phyloP scores from a whole-genome alignment of 352 stramenopile species.

The Phytophthora melonis region DNA sequence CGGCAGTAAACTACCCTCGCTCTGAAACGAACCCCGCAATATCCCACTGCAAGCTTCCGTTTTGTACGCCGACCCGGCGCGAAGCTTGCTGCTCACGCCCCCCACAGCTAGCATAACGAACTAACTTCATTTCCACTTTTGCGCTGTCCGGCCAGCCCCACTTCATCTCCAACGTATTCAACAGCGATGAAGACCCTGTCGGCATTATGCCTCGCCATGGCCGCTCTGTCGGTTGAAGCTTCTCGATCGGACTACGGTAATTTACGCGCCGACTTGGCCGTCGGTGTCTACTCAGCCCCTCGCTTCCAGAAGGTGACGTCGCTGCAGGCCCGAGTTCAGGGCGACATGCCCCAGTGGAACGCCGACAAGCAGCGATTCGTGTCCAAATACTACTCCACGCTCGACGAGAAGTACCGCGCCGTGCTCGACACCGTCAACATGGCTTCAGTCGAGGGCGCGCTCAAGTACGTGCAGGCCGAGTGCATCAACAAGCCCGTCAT shows the following conservation, averaged over 20 bases:
- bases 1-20: conserved; percentile 8
- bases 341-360: conserved; percentile 54
- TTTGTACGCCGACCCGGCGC: background rate
- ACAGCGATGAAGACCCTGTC: conserved; percentile 29
- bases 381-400: conserved; percentile 47
- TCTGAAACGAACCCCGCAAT: conserved; percentile 26
- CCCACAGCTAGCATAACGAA: background rate
- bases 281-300: background rate
- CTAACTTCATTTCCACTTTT: conserved; percentile 27
- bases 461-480: conserved; percentile 74
- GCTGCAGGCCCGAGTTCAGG: conserved; percentile 65
- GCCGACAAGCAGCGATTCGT: conserved; percentile 43
- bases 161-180: background rate
- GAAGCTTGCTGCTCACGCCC: background rate
- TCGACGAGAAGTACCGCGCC: conserved; percentile 53
- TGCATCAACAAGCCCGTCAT: conserved; percentile 60
- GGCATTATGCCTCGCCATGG: conserved; percentile 4
- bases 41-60: background rate
- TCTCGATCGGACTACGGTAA: background rate
- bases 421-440: conserved; percentile 66
- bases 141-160: background rate
- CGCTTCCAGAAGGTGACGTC: conserved; percentile 51
- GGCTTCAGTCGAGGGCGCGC: conserved; percentile 58
- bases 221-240: background rate
- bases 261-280: background rate